Percentiles rank a stretch among this genome's conserved stretches.
Evolutionary conservation across 2,329 filamentous ascomycete genomes (phyloP).

Genomic region (Pyrenochaeta sp.): DNA sequence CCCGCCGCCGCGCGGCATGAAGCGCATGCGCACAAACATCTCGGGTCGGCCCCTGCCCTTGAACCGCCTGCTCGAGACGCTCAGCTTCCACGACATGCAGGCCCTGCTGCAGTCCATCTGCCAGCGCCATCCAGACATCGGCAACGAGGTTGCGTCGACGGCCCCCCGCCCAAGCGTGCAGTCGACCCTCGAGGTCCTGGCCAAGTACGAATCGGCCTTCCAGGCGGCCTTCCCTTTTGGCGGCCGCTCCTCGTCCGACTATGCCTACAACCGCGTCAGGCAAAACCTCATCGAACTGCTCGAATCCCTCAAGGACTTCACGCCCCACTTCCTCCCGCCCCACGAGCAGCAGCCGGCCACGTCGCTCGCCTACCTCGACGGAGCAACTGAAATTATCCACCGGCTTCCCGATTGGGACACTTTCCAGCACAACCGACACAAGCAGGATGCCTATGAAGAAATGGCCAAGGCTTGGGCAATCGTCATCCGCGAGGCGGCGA

Average conservation of each 20-base stretch:
- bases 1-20: conserved; percentile 64
- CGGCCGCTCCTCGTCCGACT: conserved; percentile 84
- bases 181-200: conserved; percentile 80
- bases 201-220: conserved; percentile 80
- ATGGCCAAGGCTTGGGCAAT: conserved; percentile 92
- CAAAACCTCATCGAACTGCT: conserved; percentile 81
- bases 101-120: conserved; percentile 89
- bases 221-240: conserved; percentile 84
- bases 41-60: conserved; percentile 70
- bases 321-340: conserved; percentile 92
- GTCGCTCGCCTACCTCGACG: conserved; percentile 87
- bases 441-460: conserved; percentile 95
- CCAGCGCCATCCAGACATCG: conserved; percentile 85
- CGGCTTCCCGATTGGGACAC: conserved; percentile 89
- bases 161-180: conserved; percentile 87
- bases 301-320: conserved; percentile 92
- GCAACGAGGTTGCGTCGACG: conserved; percentile 80
- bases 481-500: conserved; percentile 88
- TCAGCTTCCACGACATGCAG: conserved; percentile 84
- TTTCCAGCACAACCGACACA: conserved; percentile 87
- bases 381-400: conserved; percentile 89
- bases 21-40: conserved; percentile 72
- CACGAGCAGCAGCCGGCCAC: conserved; percentile 83
- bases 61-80: conserved; percentile 87
- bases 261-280: conserved; percentile 91